Conservation (phyloP, 345 rosid species). For the Citrus hindsii region DNA sequence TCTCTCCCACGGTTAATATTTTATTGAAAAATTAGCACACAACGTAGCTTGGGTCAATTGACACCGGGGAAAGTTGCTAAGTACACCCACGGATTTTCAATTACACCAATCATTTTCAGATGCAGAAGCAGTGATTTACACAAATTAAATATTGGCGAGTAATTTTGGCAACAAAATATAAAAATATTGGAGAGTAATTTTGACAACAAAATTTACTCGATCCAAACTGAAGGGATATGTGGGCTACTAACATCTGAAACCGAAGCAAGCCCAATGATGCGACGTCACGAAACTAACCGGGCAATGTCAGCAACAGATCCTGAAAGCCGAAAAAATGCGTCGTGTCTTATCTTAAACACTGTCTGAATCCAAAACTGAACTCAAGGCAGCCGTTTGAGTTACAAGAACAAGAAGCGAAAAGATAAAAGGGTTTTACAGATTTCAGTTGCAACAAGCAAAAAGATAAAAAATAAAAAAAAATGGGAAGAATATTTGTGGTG, state of each 20-base stretch:
- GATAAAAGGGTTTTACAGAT: background rate
- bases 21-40: too few species aligned
- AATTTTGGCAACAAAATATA: too few species aligned
- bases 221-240: background rate
- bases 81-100: too few species aligned
- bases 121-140: too few species aligned
- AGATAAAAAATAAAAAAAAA: constrained; percentile 4
- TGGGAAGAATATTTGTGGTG: constrained; percentile 88
- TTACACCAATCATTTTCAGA: too few species aligned
- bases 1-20: too few species aligned
- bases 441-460: background rate
- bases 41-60: too few species aligned
- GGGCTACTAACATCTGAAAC: background rate
- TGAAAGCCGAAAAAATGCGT: background rate
- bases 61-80: too few species aligned
- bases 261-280: background rate
- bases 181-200: too few species aligned
- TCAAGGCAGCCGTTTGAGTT: background rate
- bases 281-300: too few species aligned
- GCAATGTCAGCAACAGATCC: background rate
- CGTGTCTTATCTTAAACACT: background rate
- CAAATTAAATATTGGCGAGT: too few species aligned
- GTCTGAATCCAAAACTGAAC: background rate
- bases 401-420: background rate
- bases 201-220: too few species aligned